Conservation (phyloP, 176 grass and related monocot species). For the Panicum miliaceum region DNA sequence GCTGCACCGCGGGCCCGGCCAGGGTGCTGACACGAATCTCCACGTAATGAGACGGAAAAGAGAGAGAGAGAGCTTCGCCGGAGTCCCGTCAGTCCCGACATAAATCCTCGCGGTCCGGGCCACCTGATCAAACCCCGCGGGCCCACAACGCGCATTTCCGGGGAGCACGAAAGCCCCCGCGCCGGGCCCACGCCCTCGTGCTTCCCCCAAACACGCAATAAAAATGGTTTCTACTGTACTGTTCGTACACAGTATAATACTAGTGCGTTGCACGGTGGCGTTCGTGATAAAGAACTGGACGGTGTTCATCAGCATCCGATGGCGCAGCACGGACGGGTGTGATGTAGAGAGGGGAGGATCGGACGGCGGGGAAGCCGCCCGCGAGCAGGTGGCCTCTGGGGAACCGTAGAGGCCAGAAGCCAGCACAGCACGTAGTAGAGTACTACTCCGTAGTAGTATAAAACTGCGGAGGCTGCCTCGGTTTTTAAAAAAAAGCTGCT, state of each 20-base stretch:
- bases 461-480: too few relatives aligned
- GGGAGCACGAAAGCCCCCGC: background rate
- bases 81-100: constrained; percentile 5
- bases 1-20: too few relatives aligned
- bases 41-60: background rate
- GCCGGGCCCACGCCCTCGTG: background rate
- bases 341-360: background rate
- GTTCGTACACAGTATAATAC: background rate
- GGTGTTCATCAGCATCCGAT: background rate
- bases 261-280: background rate
- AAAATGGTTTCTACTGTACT: background rate
- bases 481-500: too few relatives aligned
- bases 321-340: background rate
- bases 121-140: constrained; percentile 21
- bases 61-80: background rate
- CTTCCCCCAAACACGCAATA: background rate
- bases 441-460: too few relatives aligned
- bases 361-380: background rate
- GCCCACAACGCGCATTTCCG: constrained; percentile 1
- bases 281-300: too few relatives aligned
- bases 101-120: constrained; percentile 9
- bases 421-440: too few relatives aligned
- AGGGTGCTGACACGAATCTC: background rate
- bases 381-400: too few relatives aligned
- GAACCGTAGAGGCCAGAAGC: too few relatives aligned